Conservation (phyloP, 1,284 basidiomycete genomes). For the Exobasidium cylindrosporum region DNA sequence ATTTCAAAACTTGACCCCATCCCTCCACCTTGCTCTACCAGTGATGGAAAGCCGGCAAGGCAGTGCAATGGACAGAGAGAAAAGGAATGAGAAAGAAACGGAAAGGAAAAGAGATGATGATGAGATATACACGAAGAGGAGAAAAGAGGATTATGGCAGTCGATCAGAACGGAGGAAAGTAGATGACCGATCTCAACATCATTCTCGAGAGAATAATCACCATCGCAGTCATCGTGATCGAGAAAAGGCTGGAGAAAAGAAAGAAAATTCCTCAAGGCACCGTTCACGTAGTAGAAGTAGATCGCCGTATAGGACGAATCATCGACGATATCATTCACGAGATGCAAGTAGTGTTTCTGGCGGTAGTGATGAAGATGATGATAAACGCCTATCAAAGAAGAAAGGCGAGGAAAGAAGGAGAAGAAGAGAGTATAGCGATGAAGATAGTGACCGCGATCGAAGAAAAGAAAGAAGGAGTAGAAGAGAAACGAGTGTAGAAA, state of each 20-base stretch:
- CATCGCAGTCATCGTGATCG: not conserved
- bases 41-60: not conserved
- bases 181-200: too few species aligned
- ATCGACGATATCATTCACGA: not conserved
- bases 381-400: not conserved
- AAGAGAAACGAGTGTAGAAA: not conserved
- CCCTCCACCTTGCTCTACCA: too few species aligned
- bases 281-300: slow-evolving; percentile 7
- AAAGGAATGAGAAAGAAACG: not conserved
- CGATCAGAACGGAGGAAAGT: not conserved
- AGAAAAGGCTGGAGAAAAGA: not conserved
- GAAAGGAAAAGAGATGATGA: not conserved
- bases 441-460: slow-evolving; percentile 5
- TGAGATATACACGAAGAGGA: not conserved
- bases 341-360: not conserved
- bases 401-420: slow-evolving; percentile 8
- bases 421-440: not conserved
- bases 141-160: not conserved
- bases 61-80: too few species aligned
- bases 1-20: too few species aligned
- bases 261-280: not conserved
- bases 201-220: too few species aligned
- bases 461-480: not conserved
- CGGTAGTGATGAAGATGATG: not conserved
- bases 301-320: slow-evolving; percentile 4